Percentiles rank a stretch among this genome's conserved stretches.
Evolutionary conservation across 805 yeast species (phyloP).

Genomic region (Starmerella bacillaris): DNA sequence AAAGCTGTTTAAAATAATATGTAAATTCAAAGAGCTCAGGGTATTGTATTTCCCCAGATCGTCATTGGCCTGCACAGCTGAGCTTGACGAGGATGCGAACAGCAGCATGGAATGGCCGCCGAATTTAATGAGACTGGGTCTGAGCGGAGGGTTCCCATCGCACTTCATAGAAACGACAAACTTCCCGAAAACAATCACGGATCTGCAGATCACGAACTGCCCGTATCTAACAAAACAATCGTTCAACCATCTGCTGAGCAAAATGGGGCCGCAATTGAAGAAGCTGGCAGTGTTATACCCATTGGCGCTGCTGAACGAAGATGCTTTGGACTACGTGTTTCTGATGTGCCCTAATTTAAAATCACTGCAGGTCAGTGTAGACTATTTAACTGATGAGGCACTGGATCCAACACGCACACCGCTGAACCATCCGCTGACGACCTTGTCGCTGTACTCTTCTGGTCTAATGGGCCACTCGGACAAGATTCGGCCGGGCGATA

Average conservation of each 20-base stretch:
- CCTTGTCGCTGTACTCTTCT: slow-evolving; percentile 59
- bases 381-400: slow-evolving; percentile 41
- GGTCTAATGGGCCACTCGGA: slow-evolving; percentile 69
- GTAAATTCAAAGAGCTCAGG: slow-evolving; percentile 42
- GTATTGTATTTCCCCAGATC: slow-evolving; percentile 78
- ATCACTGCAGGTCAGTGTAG: slow-evolving; percentile 54
- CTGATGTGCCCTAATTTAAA: slow-evolving; percentile 56
- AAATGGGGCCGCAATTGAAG: slow-evolving; percentile 48
- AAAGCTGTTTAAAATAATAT: slow-evolving; percentile 61
- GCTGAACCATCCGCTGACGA: slow-evolving; percentile 34
- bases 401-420: slow-evolving; percentile 23
- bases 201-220: slow-evolving; percentile 71
- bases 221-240: slow-evolving; percentile 56
- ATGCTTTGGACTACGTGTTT: slow-evolving; percentile 57
- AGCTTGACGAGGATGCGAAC: slow-evolving; percentile 18
- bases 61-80: slow-evolving; percentile 42
- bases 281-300: slow-evolving; percentile 64
- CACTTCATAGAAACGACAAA: slow-evolving; percentile 49
- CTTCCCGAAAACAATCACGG: slow-evolving; percentile 58
- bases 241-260: slow-evolving; percentile 39
- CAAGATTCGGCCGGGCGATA: slow-evolving; percentile 72
- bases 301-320: slow-evolving; percentile 57
- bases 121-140: slow-evolving; percentile 46
- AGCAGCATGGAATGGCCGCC: slow-evolving; percentile 61
- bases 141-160: slow-evolving; percentile 81